phyloP scores from a whole-genome alignment of 1,284 basidiomycete genomes.

The Heterobasidion annosum region DNA sequence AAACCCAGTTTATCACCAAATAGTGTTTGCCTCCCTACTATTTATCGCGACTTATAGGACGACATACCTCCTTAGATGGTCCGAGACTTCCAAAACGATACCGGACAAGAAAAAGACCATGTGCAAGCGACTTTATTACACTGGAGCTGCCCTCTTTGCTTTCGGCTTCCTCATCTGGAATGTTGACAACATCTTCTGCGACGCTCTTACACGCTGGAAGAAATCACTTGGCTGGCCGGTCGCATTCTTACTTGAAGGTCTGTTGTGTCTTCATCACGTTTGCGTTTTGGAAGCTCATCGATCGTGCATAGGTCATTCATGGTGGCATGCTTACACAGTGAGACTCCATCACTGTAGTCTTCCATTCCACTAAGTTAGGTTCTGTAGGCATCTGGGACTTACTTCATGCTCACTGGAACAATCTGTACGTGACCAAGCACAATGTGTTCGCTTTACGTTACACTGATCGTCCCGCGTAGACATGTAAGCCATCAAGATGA shows the following conservation, averaged over 20 bases:
- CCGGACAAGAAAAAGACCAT: constrained; percentile 29
- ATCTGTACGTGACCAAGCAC: constrained; percentile 35
- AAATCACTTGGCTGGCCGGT: constrained; percentile 46
- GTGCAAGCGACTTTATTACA: constrained; percentile 34
- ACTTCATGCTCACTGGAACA: constrained; percentile 51
- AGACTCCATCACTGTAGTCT: constrained; percentile 6
- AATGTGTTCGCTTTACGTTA: neutral
- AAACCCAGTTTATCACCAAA: constrained; percentile 61
- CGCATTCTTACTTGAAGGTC: constrained; percentile 59
- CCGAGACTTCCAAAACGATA: constrained; percentile 29
- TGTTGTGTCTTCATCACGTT: constrained; percentile 3
- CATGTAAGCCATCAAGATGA: constrained; percentile 28
- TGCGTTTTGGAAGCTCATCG: neutral
- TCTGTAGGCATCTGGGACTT: constrained; percentile 43
- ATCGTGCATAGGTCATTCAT: constrained; percentile 42
- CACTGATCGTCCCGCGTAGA: constrained; percentile 20
- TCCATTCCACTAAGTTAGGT: neutral
- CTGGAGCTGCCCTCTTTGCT: constrained; percentile 40
- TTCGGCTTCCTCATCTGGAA: constrained; percentile 63
- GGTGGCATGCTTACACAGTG: constrained; percentile 68
- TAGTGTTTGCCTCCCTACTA: constrained; percentile 48
- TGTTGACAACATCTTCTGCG: constrained; percentile 61
- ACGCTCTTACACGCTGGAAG: constrained; percentile 45
- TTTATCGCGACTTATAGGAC: constrained; percentile 35
- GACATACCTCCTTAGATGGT: constrained; percentile 37